phyloP scores from a whole-genome alignment of 306 rosid species.

The Citrullus mucosospermus region DNA sequence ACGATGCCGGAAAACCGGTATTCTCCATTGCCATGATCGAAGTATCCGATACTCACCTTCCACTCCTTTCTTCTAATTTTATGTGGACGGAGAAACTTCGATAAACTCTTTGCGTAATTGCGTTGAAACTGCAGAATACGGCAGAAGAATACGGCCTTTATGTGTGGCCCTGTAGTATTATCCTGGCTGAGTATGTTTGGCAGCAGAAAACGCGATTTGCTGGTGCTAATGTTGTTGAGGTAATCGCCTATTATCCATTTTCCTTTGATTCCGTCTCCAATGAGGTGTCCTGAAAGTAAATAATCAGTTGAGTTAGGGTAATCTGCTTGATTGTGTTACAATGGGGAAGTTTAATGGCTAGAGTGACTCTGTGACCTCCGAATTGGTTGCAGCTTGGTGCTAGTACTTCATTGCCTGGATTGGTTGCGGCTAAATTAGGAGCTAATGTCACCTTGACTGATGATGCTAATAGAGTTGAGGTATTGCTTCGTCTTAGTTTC shows the following conservation, averaged over 20 bases:
- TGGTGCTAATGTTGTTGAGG: conserved; percentile 61
- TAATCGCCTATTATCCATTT: neutral
- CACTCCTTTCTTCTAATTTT: neutral
- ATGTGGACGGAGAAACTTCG: neutral
- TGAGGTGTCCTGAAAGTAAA: neutral
- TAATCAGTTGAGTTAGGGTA: neutral
- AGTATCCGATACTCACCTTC: conserved; percentile 23
- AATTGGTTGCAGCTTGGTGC: conserved; percentile 52
- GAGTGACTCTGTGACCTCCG: neutral
- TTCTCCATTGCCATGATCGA: conserved; percentile 50
- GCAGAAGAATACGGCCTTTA: conserved; percentile 75
- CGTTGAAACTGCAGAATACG: conserved; percentile 34
- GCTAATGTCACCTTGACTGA: conserved; percentile 66
- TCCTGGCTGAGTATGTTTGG: conserved; percentile 79
- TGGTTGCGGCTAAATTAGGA: conserved; percentile 68
- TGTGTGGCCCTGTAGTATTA: conserved; percentile 79
- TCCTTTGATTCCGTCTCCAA: neutral
- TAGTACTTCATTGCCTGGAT: conserved; percentile 76
- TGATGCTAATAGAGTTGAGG: conserved; percentile 46
- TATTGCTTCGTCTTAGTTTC: conserved; percentile 3
- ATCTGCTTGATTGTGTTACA: neutral
- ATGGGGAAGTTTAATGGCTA: neutral
- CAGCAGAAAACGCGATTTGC: conserved; percentile 55
- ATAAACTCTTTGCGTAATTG: neutral
- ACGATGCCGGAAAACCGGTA: conserved; percentile 15